Evolutionary conservation across 306 rosid genomes (phyloP), one percentile per base, ranked within the genome.

Genomic region (Cicer cuneatum): DNA sequence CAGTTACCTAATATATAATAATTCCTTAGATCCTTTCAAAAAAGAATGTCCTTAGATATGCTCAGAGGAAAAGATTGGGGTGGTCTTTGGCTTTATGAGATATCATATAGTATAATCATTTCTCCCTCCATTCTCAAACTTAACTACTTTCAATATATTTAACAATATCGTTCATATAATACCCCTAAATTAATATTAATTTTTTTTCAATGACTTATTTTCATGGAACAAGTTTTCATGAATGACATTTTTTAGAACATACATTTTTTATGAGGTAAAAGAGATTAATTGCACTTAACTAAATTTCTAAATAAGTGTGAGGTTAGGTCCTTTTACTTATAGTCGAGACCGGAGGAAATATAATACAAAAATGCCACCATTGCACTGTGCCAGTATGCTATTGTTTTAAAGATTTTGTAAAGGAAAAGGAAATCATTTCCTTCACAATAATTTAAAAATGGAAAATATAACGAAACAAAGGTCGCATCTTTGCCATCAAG

Each of bases 1-100:
- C 99, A n/a, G 98, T 90, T 60, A 92, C 96, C 98, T 92, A 64
- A 24, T 29, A 53, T 54, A 80, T 47, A 75, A 52, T 41, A 67
- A 74, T 7, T 15, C 11, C 43, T 81, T 29, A 29, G 35, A 29
- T 29, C 35, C 35, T 29, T 29, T 29, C 35, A 29, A 29, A 29
- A 29, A 29, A 5, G 4, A 29, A 29, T 29, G 3, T 29, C 5
- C 35, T 29, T 52, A 29, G 59, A 78, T 62, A 68, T 59, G 33
- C 24, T 52, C 77, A 48, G 13, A 60, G 7, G 19, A 71, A 81
- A 66, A 0, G 6, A 49, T 7, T 12, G 59, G 13, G 47, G 69
- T 54, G 42, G 42, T 8, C 8, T 57, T 57, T 59, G 35, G 42
- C 42, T 33, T 46, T 41, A 49, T 29, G 35, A 29, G 19, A 57